A percentile compares a stretch with the other conserved stretches of the same genome.
These are phyloP conservation scores for Suhomyces choctaworum DNA, from an alignment of 1,139 yeast species.

Conservation along the genomic window DNA sequence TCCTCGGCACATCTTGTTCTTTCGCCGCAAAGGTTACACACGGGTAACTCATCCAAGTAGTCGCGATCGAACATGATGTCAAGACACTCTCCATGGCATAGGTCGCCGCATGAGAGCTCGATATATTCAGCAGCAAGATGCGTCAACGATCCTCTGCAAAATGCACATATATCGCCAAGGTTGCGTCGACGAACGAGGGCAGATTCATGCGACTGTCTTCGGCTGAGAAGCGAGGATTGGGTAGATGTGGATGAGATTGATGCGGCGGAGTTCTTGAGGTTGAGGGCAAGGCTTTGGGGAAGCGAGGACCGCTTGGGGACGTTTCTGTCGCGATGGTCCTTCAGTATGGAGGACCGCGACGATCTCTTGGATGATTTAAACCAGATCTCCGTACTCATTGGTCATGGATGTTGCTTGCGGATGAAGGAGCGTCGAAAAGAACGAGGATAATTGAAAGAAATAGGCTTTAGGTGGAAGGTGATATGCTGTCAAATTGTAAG, in stretches of 20 bases:
- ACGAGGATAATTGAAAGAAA: too few species aligned
- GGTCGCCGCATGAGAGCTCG: slow-evolving; percentile 30
- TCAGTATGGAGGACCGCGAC: slow-evolving; percentile 5
- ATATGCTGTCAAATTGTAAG: not conserved
- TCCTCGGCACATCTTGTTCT: slow-evolving; percentile 14
- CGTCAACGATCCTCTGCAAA: slow-evolving; percentile 29
- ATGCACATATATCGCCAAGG: slow-evolving; percentile 22
- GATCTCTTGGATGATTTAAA: slow-evolving; percentile 1
- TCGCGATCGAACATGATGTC: slow-evolving; percentile 16
- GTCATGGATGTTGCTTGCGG: too few species aligned
- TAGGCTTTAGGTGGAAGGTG: too few species aligned
- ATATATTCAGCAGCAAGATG: slow-evolving; percentile 25
- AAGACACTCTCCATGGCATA: slow-evolving; percentile 34
- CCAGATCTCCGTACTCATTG: slow-evolving; percentile 2
- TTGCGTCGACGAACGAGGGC: slow-evolving; percentile 6
- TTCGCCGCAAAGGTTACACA: slow-evolving; percentile 15
- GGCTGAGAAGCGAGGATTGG: slow-evolving; percentile 7
- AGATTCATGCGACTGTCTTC: slow-evolving; percentile 6
- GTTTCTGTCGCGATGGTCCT: not conserved
- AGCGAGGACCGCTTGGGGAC: slow-evolving; percentile 6
- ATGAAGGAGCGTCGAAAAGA: too few species aligned
- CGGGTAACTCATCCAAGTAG: slow-evolving; percentile 12
- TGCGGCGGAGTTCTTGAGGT: slow-evolving; percentile 10
- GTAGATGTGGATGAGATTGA: slow-evolving; percentile 10
- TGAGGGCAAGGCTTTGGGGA: slow-evolving; percentile 9